Conservation (phyloP, 768 basidiomycete genomes). For the Tulasnella calospora region DNA sequence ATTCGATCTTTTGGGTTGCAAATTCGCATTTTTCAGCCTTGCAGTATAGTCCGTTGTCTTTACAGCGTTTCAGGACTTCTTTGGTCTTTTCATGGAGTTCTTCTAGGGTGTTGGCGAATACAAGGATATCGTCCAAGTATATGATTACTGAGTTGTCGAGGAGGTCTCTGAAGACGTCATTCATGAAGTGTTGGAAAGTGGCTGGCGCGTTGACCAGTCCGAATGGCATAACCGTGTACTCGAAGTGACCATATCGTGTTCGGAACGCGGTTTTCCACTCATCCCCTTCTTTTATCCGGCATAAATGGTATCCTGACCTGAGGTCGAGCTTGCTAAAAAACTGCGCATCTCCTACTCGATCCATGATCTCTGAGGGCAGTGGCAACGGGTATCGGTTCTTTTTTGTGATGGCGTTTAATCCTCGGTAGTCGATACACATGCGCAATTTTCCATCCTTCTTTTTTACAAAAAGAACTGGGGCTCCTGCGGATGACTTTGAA, state of each 20-base stretch:
- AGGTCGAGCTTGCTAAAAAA: constrained; percentile 19
- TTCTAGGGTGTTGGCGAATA: constrained; percentile 21
- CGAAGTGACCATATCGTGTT: constrained; percentile 21
- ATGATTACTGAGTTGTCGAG: constrained; percentile 24
- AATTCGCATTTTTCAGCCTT: constrained; percentile 10
- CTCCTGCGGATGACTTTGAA: neutral
- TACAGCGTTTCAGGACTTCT: constrained; percentile 15
- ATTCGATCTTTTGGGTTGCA: neutral
- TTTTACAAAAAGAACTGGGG: neutral
- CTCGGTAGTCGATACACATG: constrained; percentile 13
- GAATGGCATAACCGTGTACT: constrained; percentile 32
- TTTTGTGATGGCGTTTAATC: neutral
- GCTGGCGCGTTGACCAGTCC: constrained; percentile 27
- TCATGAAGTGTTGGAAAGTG: constrained; percentile 24
- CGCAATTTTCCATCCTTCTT: neutral
- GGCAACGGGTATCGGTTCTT: neutral
- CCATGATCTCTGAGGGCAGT: neutral
- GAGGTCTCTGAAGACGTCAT: constrained; percentile 29
- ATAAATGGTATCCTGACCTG: neutral
- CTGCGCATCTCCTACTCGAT: neutral
- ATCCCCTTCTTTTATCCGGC: constrained; percentile 23
- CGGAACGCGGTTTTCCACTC: constrained; percentile 27
- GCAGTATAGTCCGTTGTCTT: neutral
- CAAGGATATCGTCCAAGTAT: constrained; percentile 31
- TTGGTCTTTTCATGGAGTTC: neutral